Conservation (phyloP, 495 filamentous ascomycete genomes). For the Aspergillus taichungensis region DNA sequence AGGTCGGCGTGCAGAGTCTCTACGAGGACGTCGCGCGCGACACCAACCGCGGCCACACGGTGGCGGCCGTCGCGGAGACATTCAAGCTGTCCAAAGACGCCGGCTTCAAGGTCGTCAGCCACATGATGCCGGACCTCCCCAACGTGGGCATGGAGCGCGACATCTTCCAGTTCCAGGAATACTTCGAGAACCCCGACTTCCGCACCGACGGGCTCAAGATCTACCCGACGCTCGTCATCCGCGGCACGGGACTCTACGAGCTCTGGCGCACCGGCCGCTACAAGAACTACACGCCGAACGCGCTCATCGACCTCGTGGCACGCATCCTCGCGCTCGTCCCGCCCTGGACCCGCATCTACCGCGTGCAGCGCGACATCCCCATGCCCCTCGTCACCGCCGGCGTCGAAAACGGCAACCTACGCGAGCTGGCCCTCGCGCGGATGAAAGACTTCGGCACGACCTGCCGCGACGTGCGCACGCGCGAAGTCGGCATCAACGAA, state of each 20-base stretch:
- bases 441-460: slow-evolving; percentile 99
- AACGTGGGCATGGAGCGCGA: slow-evolving; percentile 99
- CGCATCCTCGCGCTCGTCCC: slow-evolving; percentile 90
- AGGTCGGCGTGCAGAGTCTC: slow-evolving; percentile 90
- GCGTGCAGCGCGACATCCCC: slow-evolving; percentile 95
- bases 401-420: slow-evolving; percentile 94
- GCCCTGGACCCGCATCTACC: slow-evolving; percentile 97
- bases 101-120: slow-evolving; percentile 95
- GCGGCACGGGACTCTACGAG: slow-evolving; percentile 93
- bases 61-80: slow-evolving; percentile 87
- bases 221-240: slow-evolving; percentile 95
- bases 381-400: slow-evolving; percentile 97
- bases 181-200: slow-evolving; percentile 94
- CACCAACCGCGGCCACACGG: slow-evolving; percentile 94
- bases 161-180: slow-evolving; percentile 91
- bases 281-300: slow-evolving; percentile 97
- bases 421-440: slow-evolving; percentile 80
- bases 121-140: slow-evolving; percentile 99
- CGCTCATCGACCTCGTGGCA: slow-evolving; percentile 87
- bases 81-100: slow-evolving; percentile 94
- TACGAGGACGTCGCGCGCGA: slow-evolving; percentile 98
- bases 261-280: slow-evolving; percentile 95
- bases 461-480: slow-evolving; percentile 93
- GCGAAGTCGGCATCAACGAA: slow-evolving; percentile 97
- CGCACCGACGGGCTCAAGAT: slow-evolving; percentile 98